Conservation (phyloP, 179 eudicot genomes). For the Carnegiea gigantea region DNA sequence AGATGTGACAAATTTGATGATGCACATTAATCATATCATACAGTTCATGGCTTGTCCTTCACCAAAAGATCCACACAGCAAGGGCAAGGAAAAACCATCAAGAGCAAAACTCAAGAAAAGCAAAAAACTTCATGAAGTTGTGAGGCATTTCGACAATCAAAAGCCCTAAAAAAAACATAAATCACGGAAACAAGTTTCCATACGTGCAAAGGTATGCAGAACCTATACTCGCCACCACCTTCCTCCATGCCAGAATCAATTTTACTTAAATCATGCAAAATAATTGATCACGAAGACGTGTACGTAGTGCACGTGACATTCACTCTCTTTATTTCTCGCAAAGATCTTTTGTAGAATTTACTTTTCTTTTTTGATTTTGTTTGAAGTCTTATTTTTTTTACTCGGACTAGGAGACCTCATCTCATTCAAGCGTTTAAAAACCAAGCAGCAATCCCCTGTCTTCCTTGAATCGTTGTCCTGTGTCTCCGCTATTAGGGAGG, state of each 20-base stretch:
- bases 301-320: neutral
- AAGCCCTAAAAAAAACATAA: too few relatives aligned
- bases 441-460: slow-evolving; percentile 4
- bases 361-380: neutral
- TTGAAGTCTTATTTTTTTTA: neutral
- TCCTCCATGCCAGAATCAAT: neutral
- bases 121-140: neutral
- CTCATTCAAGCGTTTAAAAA: slow-evolving; percentile 13
- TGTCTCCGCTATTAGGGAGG: slow-evolving; percentile 9
- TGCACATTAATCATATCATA: neutral
- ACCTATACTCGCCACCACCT: neutral
- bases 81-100: neutral
- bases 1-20: neutral
- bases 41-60: neutral
- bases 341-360: neutral
- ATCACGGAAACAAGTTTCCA: neutral
- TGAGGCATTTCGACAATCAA: neutral
- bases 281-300: neutral
- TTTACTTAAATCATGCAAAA: neutral
- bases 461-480: slow-evolving; percentile 16
- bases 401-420: neutral
- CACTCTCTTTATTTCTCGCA: neutral
- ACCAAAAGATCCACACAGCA: neutral
- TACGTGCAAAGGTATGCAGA: neutral
- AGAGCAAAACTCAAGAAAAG: too few relatives aligned